Evolutionary conservation across 768 basidiomycete species (phyloP).

Genomic region (Pseudohyphozyma bogoriensis): DNA sequence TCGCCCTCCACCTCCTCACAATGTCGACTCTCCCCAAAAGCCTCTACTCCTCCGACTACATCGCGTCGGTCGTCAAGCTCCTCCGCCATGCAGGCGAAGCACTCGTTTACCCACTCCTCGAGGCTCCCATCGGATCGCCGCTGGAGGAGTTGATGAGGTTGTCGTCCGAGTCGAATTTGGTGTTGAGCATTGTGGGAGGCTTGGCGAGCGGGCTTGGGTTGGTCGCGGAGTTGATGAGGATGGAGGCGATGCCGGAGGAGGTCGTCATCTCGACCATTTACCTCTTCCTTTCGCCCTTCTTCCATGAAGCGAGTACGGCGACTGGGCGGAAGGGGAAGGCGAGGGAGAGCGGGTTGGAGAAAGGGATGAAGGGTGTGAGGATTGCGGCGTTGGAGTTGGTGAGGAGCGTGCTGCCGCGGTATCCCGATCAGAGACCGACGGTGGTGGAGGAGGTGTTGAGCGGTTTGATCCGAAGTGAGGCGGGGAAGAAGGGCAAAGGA

Average conservation of each 20-base stretch:
- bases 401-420: slow-evolving; percentile 80
- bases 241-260: slow-evolving; percentile 72
- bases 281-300: slow-evolving; percentile 87
- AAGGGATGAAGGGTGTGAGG: slow-evolving; percentile 69
- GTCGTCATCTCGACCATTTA: slow-evolving; percentile 90
- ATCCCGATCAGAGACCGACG: slow-evolving; percentile 85
- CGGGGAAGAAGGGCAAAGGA: slow-evolving; percentile 72
- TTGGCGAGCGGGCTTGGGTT: slow-evolving; percentile 61
- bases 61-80: slow-evolving; percentile 61
- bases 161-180: too few species aligned
- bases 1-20: slow-evolving; percentile 21
- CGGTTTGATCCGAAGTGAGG: slow-evolving; percentile 74
- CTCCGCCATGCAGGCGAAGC: slow-evolving; percentile 71
- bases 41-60: slow-evolving; percentile 90
- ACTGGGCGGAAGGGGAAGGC: slow-evolving; percentile 50
- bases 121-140: slow-evolving; percentile 42
- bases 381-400: slow-evolving; percentile 74
- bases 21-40: slow-evolving; percentile 36
- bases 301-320: slow-evolving; percentile 51
- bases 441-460: slow-evolving; percentile 94
- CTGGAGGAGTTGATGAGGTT: slow-evolving; percentile 25
- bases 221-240: slow-evolving; percentile 62
- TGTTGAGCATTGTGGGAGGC: too few species aligned
- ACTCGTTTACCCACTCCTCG: slow-evolving; percentile 76
- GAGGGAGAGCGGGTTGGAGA: slow-evolving; percentile 44